Conservation (phyloP, 2,329 filamentous ascomycete species). For the Ramularia endophylla region DNA sequence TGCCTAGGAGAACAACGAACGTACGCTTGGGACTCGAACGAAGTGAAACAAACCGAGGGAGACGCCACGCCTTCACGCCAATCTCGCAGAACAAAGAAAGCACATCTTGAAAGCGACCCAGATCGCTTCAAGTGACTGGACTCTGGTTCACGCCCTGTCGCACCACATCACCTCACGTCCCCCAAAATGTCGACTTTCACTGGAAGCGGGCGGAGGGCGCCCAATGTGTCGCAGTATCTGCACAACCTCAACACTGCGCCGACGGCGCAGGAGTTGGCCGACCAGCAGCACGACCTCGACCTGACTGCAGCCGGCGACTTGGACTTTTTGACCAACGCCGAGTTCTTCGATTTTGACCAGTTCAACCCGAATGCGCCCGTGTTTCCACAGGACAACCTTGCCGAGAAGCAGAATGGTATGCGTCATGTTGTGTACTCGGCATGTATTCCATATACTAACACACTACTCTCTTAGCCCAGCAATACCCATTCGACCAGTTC, state of each 20-base stretch:
- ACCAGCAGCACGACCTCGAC: conserved; percentile 48
- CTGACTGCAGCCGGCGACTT: conserved; percentile 48
- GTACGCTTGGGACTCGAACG: no score
- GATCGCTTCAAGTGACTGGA: background rate
- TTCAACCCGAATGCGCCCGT: conserved; percentile 16
- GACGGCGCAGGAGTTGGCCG: conserved; percentile 55
- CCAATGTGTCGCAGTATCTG: conserved; percentile 86
- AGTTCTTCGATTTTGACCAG: conserved; percentile 63
- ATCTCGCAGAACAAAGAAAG: conserved; percentile 1
- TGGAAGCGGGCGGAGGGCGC: conserved; percentile 63
- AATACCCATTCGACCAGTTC: conserved; percentile 45
- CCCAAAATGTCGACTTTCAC: conserved; percentile 63
- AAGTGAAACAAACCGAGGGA: no score
- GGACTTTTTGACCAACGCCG: conserved; percentile 50
- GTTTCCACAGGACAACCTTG: conserved; percentile 7
- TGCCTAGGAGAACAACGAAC: no score
- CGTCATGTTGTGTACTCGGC: background rate
- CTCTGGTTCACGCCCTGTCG: no score
- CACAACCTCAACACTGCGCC: conserved; percentile 73
- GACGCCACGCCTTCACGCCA: background rate
- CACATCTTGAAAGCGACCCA: background rate
- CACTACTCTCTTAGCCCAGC: conserved; percentile 21
- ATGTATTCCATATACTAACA: conserved; percentile 7
- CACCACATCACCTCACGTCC: conserved; percentile 1
- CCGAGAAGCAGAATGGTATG: conserved; percentile 13